Evolutionary conservation across 2,329 filamentous ascomycete species (phyloP).

Genomic region (Fusarium gaditjirri): DNA sequence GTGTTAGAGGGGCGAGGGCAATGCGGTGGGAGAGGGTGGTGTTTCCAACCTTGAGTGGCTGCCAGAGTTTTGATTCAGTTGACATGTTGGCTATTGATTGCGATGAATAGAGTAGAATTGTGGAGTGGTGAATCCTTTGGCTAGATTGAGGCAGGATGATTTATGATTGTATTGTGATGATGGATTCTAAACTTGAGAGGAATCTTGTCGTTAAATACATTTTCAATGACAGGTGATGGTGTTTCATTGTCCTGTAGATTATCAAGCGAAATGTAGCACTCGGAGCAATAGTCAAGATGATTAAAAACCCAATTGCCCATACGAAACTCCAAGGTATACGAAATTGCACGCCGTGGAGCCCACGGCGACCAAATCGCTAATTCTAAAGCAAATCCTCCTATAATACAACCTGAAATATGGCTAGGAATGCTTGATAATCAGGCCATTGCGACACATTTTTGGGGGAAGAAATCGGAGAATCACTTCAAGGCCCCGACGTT

Average conservation of each 20-base stretch:
- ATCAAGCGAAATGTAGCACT: background rate
- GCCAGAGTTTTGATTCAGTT: constrained; percentile 35
- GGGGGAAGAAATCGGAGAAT: background rate
- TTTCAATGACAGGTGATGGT: accelerated
- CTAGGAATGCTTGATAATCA: background rate
- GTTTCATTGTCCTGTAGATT: accelerated
- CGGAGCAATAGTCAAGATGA: background rate
- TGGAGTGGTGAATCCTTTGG: accelerated
- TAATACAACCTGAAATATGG: background rate
- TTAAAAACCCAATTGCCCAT: background rate
- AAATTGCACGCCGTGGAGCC: background rate
- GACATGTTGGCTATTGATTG: constrained; percentile 15
- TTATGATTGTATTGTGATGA: background rate
- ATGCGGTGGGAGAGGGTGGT: constrained; percentile 55
- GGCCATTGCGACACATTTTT: background rate
- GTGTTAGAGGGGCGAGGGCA: constrained; percentile 67
- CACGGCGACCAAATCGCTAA: background rate
- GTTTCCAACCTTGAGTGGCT: constrained; percentile 55
- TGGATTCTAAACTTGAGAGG: accelerated
- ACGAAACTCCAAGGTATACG: background rate
- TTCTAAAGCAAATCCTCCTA: background rate
- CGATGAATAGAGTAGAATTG: background rate
- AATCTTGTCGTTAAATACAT: background rate
- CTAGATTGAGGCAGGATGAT: background rate
- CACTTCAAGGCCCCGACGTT: background rate